phyloP scores from a whole-genome alignment of 108 stramenopile species.

The Fistulifera solaris region DNA sequence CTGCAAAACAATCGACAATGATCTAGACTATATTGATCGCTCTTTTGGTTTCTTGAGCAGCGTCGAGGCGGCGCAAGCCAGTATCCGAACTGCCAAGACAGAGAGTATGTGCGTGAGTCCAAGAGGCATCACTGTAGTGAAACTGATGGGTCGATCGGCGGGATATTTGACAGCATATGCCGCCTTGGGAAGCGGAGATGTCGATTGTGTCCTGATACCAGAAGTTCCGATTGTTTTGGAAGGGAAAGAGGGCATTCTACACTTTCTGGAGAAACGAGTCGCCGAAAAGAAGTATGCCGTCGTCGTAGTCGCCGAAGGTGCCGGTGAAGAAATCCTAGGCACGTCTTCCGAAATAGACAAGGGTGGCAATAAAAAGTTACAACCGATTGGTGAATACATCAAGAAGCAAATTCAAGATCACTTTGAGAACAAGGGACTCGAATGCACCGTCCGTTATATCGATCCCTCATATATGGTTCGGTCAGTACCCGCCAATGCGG shows the following conservation, averaged over 20 bases:
- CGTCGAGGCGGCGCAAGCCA: slow-evolving; percentile 64
- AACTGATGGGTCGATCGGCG: slow-evolving; percentile 77
- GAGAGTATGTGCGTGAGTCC: slow-evolving; percentile 78
- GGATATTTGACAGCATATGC: slow-evolving; percentile 80
- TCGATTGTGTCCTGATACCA: slow-evolving; percentile 80
- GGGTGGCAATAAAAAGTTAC: slow-evolving; percentile 18
- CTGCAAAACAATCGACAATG: slow-evolving; percentile 85
- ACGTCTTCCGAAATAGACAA: slow-evolving; percentile 11
- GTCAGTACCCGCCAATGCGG: slow-evolving; percentile 74
- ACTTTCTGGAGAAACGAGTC: slow-evolving; percentile 45
- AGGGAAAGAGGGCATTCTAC: slow-evolving; percentile 63
- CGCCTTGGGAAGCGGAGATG: slow-evolving; percentile 71
- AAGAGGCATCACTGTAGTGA: slow-evolving; percentile 57
- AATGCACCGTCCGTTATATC: slow-evolving; percentile 60
- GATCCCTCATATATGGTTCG: slow-evolving; percentile 89
- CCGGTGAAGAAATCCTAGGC: slow-evolving; percentile 32
- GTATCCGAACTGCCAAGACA: slow-evolving; percentile 53
- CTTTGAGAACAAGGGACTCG: slow-evolving; percentile 26
- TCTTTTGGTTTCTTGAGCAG: slow-evolving; percentile 80
- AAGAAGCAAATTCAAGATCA: slow-evolving; percentile 13
- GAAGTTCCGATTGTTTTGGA: slow-evolving; percentile 82
- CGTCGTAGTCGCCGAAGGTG: slow-evolving; percentile 35
- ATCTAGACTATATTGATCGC: slow-evolving; percentile 75
- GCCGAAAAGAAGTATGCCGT: slow-evolving; percentile 29
- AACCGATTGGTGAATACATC: slow-evolving; percentile 20